phyloP scores from a whole-genome alignment of 495 filamentous ascomycete genomes.

The Tuber borchii region DNA sequence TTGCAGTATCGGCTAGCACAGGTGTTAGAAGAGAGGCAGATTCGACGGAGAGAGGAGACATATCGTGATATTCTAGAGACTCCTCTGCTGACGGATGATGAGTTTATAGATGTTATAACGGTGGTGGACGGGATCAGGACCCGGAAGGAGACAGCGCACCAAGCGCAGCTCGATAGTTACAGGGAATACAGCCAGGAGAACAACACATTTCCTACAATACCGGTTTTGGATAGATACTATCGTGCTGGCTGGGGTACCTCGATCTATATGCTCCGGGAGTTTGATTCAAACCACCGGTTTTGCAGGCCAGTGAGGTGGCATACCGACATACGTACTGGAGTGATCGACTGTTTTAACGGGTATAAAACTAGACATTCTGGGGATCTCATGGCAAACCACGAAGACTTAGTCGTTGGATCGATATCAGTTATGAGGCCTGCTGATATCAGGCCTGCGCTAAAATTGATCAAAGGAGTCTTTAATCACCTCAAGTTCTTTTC shows the following conservation, averaged over 20 bases:
- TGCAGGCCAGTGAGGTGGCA: slow-evolving; percentile 29
- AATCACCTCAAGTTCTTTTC: slow-evolving; percentile 27
- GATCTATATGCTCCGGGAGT: background rate
- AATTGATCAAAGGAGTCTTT: slow-evolving; percentile 21
- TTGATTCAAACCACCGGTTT: background rate
- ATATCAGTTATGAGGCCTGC: slow-evolving; percentile 21
- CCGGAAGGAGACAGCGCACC: background rate
- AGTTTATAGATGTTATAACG: background rate
- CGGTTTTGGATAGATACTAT: background rate
- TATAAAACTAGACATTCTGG: slow-evolving; percentile 15
- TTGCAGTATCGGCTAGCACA: background rate
- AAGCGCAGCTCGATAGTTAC: background rate
- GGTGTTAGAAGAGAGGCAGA: background rate
- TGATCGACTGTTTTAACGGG: slow-evolving; percentile 25
- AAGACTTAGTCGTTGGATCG: slow-evolving; percentile 24
- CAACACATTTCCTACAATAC: background rate
- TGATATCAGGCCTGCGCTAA: slow-evolving; percentile 25
- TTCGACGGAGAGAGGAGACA: background rate
- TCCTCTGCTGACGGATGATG: background rate
- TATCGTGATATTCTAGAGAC: background rate
- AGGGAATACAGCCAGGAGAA: background rate
- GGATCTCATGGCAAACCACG: slow-evolving; percentile 20
- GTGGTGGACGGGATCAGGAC: background rate
- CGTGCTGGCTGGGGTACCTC: background rate
- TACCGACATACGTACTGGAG: slow-evolving; percentile 18